phyloP scores from a whole-genome alignment of 768 basidiomycete species.

The Pisolithus tinctorius region DNA sequence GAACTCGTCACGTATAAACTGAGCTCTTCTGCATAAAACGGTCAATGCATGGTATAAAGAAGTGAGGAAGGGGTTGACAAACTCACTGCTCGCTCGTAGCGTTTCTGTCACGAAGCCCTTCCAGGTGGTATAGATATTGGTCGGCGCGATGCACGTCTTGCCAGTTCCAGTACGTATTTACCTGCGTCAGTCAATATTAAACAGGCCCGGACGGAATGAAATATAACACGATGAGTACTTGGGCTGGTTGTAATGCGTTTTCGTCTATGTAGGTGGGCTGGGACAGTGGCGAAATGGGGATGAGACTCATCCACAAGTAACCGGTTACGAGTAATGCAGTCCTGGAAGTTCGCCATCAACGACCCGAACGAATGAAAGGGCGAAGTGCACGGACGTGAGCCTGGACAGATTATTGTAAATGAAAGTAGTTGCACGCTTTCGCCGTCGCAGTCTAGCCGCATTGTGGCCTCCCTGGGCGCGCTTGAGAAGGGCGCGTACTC shows the following conservation, averaged over 20 bases:
- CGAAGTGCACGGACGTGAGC: conserved; percentile 18
- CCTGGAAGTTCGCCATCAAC: conserved; percentile 31
- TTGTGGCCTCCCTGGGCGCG: conserved; percentile 24
- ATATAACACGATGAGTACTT: conserved; percentile 41
- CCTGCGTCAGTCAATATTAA: conserved; percentile 40
- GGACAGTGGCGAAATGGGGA: conserved; percentile 63
- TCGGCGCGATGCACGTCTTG: conserved; percentile 85
- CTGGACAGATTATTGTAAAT: conserved; percentile 28
- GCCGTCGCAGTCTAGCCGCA: conserved; percentile 39
- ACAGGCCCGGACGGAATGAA: not conserved
- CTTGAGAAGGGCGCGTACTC: conserved; percentile 12
- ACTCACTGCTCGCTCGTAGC: conserved; percentile 67
- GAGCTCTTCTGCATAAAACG: conserved; percentile 48
- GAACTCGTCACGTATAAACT: conserved; percentile 58
- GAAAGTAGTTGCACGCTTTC: conserved; percentile 29
- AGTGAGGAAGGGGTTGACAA: conserved; percentile 1
- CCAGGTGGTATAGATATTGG: conserved; percentile 64
- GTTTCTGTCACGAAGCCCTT: conserved; percentile 54
- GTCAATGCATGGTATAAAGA: not conserved
- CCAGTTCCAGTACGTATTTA: conserved; percentile 91
- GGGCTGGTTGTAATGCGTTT: conserved; percentile 90
- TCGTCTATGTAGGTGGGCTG: conserved; percentile 83
- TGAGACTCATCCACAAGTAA: conserved; percentile 75
- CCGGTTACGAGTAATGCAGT: conserved; percentile 53
- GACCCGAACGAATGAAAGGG: conserved; percentile 1